A percentile compares a stretch with the other conserved stretches of the same genome.
phyloP scores from a whole-genome alignment of 1,284 basidiomycete genomes.

The Stereum hirsutum region DNA sequence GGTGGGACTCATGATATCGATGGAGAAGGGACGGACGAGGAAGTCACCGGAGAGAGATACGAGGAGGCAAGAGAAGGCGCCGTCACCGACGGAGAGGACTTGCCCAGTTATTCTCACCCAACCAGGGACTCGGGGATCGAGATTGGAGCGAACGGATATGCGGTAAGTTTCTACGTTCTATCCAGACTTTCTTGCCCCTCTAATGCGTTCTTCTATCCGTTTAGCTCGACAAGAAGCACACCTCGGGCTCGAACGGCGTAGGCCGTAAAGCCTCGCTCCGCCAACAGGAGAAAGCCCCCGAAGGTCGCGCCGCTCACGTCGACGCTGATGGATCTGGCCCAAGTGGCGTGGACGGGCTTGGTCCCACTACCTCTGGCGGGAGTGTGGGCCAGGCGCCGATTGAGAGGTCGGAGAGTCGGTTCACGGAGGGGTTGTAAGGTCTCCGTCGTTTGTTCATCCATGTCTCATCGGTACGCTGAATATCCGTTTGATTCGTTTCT shows the following conservation, averaged over 20 bases:
- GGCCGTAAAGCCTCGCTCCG: conserved; percentile 43
- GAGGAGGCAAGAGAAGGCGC: conserved; percentile 27
- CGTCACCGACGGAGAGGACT: conserved; percentile 26
- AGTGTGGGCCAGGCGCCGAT: conserved; percentile 3
- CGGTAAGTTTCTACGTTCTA: conserved; percentile 37
- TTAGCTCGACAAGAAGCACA: conserved; percentile 32
- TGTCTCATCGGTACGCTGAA: background rate
- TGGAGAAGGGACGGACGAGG: conserved; percentile 16
- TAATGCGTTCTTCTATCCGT: conserved; percentile 9
- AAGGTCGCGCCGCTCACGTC: conserved; percentile 33
- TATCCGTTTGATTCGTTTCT: background rate
- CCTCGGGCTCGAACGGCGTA: conserved; percentile 15
- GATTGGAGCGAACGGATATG: conserved; percentile 61
- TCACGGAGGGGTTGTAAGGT: conserved; percentile 1
- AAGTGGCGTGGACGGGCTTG: conserved; percentile 13
- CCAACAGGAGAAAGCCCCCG: conserved; percentile 65
- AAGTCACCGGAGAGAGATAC: conserved; percentile 4
- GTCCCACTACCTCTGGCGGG: background rate
- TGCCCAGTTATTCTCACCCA: conserved; percentile 35
- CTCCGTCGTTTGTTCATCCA: background rate
- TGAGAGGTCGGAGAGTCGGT: conserved; percentile 7
- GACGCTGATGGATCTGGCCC: conserved; percentile 15
- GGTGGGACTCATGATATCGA: too few relatives aligned
- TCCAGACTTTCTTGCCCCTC: background rate
- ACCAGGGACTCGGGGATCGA: conserved; percentile 26